These are phyloP conservation scores for Penicillium desertorum DNA, from an alignment of 495 filamentous ascomycete genomes.

Conservation along the genomic window DNA sequence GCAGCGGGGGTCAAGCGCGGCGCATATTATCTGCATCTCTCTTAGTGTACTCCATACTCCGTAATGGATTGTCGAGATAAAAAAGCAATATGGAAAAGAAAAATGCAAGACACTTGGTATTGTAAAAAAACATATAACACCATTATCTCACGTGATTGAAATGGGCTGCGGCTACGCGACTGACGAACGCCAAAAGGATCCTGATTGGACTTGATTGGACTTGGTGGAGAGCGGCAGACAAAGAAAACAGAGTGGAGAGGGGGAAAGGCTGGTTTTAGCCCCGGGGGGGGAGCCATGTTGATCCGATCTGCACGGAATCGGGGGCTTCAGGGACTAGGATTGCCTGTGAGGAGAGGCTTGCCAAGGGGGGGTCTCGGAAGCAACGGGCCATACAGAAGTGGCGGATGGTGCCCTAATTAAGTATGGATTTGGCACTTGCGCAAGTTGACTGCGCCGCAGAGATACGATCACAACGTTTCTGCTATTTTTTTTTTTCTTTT, in stretches of 20 bases:
- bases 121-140: not conserved
- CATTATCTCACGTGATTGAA: constrained; percentile 23
- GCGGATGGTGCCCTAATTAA: constrained; percentile 3
- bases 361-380: constrained; percentile 9
- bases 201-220: constrained; percentile 28
- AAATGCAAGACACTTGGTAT: not conserved
- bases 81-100: not conserved
- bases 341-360: constrained; percentile 6
- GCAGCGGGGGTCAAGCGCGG: constrained; percentile 2
- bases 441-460: constrained; percentile 18
- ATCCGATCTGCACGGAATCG: constrained; percentile 36
- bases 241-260: constrained; percentile 11
- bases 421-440: constrained; percentile 9
- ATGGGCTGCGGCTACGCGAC: constrained; percentile 29
- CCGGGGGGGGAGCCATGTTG: constrained; percentile 23
- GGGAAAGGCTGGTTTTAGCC: constrained; percentile 11
- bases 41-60: not conserved
- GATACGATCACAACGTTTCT: constrained; percentile 1
- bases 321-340: constrained; percentile 21
- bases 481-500: not conserved
- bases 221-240: constrained; percentile 13
- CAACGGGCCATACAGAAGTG: constrained; percentile 10
- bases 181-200: constrained; percentile 13
- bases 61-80: not conserved
- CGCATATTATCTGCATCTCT: not conserved